A percentile compares a stretch with the other conserved stretches of the same genome.
Conservation (phyloP, 148 eudicot genomes). For the Euryodendron excelsum region DNA sequence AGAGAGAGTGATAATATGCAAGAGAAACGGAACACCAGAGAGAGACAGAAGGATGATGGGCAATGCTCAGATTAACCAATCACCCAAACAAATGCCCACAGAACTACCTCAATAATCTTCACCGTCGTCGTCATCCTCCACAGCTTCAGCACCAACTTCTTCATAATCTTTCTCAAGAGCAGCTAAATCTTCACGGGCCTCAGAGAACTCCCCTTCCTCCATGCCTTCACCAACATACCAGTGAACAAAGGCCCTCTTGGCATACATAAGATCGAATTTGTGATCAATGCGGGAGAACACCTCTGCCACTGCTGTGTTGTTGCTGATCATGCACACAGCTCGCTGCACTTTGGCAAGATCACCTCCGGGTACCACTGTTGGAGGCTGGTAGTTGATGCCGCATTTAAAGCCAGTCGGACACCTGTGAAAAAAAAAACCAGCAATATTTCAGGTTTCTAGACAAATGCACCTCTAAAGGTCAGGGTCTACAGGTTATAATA, state of each 20-base stretch:
- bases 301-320: slow-evolving; percentile 67
- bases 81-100: background rate
- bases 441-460: background rate
- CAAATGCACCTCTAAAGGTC: background rate
- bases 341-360: slow-evolving; percentile 70
- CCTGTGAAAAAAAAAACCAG: slow-evolving; percentile 21
- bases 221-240: slow-evolving; percentile 76
- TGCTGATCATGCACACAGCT: slow-evolving; percentile 74
- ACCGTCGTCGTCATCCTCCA: slow-evolving; percentile 51
- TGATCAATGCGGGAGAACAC: slow-evolving; percentile 62
- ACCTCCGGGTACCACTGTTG: slow-evolving; percentile 64
- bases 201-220: slow-evolving; percentile 76
- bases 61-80: background rate
- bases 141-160: slow-evolving; percentile 66
- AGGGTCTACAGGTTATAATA: background rate
- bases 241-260: slow-evolving; percentile 66
- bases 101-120: slow-evolving; percentile 32
- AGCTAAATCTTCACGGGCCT: slow-evolving; percentile 68
- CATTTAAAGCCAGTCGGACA: slow-evolving; percentile 72
- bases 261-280: slow-evolving; percentile 66
- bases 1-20: slow-evolving; percentile 3
- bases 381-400: slow-evolving; percentile 66
- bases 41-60: background rate
- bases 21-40: slow-evolving; percentile 11
- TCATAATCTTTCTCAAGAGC: slow-evolving; percentile 66